These are phyloP conservation scores for Apodospora peruviana DNA, from an alignment of 495 filamentous ascomycete species.

Conservation along the genomic window DNA sequence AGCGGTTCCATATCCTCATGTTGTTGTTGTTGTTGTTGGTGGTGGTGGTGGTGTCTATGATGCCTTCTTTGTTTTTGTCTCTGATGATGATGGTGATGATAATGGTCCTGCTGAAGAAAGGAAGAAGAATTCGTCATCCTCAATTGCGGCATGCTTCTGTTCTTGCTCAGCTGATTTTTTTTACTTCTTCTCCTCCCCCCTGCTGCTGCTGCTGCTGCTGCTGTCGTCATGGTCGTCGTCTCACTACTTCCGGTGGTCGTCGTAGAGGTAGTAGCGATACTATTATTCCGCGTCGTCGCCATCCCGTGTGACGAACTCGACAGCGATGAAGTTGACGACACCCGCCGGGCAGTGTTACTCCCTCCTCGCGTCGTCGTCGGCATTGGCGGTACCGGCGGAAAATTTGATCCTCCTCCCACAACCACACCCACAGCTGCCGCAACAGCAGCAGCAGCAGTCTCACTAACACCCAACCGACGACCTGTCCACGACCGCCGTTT, in stretches of 20 bases:
- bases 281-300: not conserved
- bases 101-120: not conserved
- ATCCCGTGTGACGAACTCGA: not conserved
- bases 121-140: not conserved
- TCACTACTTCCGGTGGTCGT: not conserved
- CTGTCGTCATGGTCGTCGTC: not conserved
- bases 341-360: not conserved
- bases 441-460: not conserved
- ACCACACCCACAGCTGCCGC: not conserved
- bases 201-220: not conserved
- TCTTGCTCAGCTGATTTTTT: not conserved
- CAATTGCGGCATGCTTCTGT: not conserved
- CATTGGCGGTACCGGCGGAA: not conserved
- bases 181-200: no score
- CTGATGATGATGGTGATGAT: not conserved
- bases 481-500: slow-evolving; percentile 25
- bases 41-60: not conserved
- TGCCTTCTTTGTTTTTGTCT: not conserved
- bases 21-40: not conserved
- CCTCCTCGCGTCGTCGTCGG: not conserved
- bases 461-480: not conserved
- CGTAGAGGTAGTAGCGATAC: not conserved
- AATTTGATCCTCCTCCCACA: not conserved
- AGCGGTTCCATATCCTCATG: not conserved
- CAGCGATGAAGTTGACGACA: not conserved